Base-by-base conservation (phyloP, 2,329 filamentous ascomycete species). In the Fusarium penzigii region DNA sequence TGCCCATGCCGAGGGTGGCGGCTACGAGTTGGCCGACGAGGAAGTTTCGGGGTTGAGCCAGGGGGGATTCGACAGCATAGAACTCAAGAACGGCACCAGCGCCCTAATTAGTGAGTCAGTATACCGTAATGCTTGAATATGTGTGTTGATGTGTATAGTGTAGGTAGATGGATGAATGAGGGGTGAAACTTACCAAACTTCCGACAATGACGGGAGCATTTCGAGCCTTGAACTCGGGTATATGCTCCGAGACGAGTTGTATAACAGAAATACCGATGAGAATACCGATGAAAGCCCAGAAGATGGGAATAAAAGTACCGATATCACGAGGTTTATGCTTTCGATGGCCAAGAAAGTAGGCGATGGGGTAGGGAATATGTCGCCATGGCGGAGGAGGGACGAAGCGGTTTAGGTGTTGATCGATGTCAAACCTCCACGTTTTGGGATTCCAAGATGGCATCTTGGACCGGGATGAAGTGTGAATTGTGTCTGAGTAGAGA, bases 71-170 rank as follows among this genome's bases (percentile, higher is more conserved):
- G 59, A 90, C 86, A 43, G 83, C 78, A 62, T 86, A 85, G 69
- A 89, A 92, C 63, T 89, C 82, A 38, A 92, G 79, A n/a, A 92
- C 86, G 13, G 88, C 88, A 3, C 87, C 84, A 5, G 88, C 88
- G 46, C 88, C 88, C 85, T 88, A 3, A 25, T 25, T 7, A 25
- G n/a, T 2, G 5, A 41, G 29, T 51, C 41, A 49, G 62, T 44
- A 57, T 20, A 10, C 14, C 39, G 45, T 42, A n/a, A n/a, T n/a
- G n/a, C n/a, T n/a, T n/a, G n/a, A n/a, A n/a, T n/a, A n/a, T 12
- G 17, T 17, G 2, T 11, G 3, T 29, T 2, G 11, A 14, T 39
- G 13, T 16, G 7, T 16, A n/a, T 17, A 46, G n/a, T n/a, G n/a
- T n/a, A 12, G 17, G 38, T 13, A 10, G 17, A 46, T 29, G 39